Conservation (phyloP, 148 eudicot species). For the Polygonum aviculare region DNA sequence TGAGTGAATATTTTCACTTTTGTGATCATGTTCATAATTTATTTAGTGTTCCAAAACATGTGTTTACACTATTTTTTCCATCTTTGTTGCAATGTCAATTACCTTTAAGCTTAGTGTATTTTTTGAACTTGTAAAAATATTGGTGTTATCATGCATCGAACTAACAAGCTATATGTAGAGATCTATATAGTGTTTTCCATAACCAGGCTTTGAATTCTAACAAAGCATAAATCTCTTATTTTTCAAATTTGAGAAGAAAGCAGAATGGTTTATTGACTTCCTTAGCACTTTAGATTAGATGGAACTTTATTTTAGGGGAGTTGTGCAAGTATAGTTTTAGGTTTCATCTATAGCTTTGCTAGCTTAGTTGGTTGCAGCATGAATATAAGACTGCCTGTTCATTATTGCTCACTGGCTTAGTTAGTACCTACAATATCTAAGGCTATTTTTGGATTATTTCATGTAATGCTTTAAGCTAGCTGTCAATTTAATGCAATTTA, state of each 20-base stretch:
- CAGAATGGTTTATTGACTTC: neutral
- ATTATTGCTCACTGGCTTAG: neutral
- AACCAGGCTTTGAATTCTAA: neutral
- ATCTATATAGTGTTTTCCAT: neutral
- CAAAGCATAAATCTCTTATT: neutral
- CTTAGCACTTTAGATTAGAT: neutral
- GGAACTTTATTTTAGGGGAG: neutral
- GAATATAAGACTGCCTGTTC: neutral
- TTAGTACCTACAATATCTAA: neutral
- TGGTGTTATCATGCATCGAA: neutral
- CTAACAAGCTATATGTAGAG: neutral
- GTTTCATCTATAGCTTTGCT: neutral
- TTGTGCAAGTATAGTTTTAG: neutral
- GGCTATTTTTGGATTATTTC: neutral
- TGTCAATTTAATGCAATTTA: too few species aligned
- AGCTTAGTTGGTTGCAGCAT: neutral
- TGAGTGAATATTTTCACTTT: neutral
- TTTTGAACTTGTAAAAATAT: neutral
- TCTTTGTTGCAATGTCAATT: neutral
- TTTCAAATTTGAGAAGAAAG: neutral
- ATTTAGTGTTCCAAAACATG: neutral
- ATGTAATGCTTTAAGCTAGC: too few species aligned
- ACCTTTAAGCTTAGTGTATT: neutral
- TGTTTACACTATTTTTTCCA: neutral
- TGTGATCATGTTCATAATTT: neutral